Conservation (phyloP, 352 stramenopile species). For the Pythium chondricola region DNA sequence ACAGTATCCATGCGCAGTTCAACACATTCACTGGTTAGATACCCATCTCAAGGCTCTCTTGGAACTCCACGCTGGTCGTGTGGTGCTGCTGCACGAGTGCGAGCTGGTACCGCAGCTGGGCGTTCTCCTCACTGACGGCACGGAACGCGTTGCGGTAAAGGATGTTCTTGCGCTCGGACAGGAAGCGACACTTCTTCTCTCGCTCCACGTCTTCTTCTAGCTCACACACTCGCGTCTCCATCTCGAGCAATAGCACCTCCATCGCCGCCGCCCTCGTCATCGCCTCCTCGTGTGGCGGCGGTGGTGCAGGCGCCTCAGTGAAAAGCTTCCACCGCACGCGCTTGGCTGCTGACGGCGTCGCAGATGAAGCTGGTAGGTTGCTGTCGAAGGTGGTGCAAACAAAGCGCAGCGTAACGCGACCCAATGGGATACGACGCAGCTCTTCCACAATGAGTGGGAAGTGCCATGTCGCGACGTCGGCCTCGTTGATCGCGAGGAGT, state of each 20-base stretch:
- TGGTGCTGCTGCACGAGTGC: conserved; percentile 12
- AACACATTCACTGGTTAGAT: too few relatives aligned
- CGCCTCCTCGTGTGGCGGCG: conserved; percentile 1
- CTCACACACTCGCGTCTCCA: conserved; percentile 23
- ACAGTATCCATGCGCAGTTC: too few relatives aligned
- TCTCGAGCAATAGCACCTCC: conserved; percentile 19
- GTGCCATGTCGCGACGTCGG: conserved; percentile 19
- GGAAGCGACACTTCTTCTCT: conserved; percentile 66
- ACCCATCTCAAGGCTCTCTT: conserved; percentile 31
- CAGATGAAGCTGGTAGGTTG: background rate
- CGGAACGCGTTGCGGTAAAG: conserved; percentile 66
- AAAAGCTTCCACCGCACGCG: conserved; percentile 17
- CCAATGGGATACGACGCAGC: conserved; percentile 38
- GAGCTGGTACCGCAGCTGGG: conserved; percentile 36
- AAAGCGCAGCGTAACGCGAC: conserved; percentile 42
- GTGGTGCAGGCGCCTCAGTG: background rate
- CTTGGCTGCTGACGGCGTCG: background rate
- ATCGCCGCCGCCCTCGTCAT: conserved; percentile 11
- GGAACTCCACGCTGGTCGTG: conserved; percentile 16
- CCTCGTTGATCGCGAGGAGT: conserved; percentile 41
- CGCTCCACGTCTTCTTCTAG: conserved; percentile 41
- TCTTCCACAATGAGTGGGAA: conserved; percentile 57
- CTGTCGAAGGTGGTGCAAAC: conserved; percentile 5
- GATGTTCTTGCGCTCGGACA: conserved; percentile 70
- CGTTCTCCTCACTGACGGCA: conserved; percentile 49